Percentiles rank a stretch among this genome's conserved stretches.
phyloP scores from a whole-genome alignment of 2,329 filamentous ascomycete genomes.

The Aspergillus sojae region DNA sequence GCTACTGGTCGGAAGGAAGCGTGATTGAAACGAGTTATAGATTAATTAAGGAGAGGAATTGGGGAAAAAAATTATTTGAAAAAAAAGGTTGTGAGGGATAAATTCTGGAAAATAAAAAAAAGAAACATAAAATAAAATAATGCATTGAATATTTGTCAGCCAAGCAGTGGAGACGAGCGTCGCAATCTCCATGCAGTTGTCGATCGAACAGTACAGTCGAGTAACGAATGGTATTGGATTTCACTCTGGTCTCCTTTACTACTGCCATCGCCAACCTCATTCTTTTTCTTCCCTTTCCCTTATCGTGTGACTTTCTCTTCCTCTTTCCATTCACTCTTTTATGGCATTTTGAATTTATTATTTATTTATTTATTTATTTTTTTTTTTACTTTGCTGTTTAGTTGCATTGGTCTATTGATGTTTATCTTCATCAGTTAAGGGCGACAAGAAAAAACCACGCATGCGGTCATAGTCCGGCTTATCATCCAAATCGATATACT shows the following conservation, averaged over 20 bases:
- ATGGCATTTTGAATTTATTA: background rate
- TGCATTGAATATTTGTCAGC: background rate
- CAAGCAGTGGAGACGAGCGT: background rate
- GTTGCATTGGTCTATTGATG: background rate
- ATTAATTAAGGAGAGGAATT: background rate
- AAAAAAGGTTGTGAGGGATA: background rate
- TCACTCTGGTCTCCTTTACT: background rate
- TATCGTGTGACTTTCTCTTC: constrained; percentile 9
- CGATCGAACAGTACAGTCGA: background rate
- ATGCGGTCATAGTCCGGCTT: background rate
- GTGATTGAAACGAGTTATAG: background rate
- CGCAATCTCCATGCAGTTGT: background rate
- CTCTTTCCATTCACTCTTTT: background rate
- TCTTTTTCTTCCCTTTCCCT: constrained; percentile 3
- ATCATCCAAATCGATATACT: background rate
- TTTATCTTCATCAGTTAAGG: background rate
- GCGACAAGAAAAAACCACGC: background rate
- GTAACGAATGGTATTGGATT: background rate
- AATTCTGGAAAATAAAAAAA: background rate
- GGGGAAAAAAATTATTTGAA: too few species aligned
- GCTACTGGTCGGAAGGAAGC: background rate
- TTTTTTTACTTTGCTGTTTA: background rate
- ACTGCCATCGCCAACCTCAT: background rate
- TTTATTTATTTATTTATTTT: background rate
- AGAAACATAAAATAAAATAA: background rate